phyloP scores from a whole-genome alignment of 1,284 basidiomycete genomes.

The Irpex rosettiformis region DNA sequence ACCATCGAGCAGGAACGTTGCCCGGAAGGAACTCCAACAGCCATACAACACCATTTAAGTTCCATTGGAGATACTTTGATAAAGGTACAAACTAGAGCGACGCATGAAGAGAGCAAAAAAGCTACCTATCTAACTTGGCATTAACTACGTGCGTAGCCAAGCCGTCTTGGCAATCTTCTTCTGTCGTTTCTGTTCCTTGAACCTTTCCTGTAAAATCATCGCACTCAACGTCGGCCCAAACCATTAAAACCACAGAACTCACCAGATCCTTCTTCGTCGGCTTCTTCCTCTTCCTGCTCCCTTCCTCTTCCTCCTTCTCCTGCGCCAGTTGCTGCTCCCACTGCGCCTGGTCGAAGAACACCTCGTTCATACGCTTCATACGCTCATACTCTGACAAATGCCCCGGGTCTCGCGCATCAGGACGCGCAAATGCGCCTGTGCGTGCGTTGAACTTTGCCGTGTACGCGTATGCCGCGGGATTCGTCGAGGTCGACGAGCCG shows the following conservation, averaged over 20 bases:
- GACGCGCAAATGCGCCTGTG: conserved; percentile 73
- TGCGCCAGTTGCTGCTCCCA: conserved; percentile 50
- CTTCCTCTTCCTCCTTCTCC: conserved; percentile 45
- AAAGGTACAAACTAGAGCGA: background rate
- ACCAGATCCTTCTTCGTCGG: conserved; percentile 88
- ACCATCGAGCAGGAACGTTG: no score
- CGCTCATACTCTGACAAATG: conserved; percentile 84
- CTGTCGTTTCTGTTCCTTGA: conserved; percentile 78
- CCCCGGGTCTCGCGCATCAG: conserved; percentile 64
- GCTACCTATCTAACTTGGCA: background rate
- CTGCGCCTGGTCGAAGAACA: conserved; percentile 82
- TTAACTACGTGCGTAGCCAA: conserved; percentile 71
- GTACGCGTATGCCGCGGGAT: conserved; percentile 45
- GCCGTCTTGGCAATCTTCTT: conserved; percentile 88
- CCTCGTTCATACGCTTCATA: conserved; percentile 82
- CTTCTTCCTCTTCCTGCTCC: conserved; percentile 60
- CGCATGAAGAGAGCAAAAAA: background rate
- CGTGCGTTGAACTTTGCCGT: conserved; percentile 82
- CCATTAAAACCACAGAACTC: conserved; percentile 24
- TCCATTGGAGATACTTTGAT: background rate
- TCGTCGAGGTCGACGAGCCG: conserved; percentile 29
- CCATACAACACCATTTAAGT: no score
- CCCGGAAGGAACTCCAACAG: no score
- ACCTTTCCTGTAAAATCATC: conserved; percentile 85
- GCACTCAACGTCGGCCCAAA: no score